Percentiles rank a stretch among this genome's conserved stretches.
Conservation (phyloP, 2,329 filamentous ascomycete genomes). For the Sarocladium brachiariae region DNA sequence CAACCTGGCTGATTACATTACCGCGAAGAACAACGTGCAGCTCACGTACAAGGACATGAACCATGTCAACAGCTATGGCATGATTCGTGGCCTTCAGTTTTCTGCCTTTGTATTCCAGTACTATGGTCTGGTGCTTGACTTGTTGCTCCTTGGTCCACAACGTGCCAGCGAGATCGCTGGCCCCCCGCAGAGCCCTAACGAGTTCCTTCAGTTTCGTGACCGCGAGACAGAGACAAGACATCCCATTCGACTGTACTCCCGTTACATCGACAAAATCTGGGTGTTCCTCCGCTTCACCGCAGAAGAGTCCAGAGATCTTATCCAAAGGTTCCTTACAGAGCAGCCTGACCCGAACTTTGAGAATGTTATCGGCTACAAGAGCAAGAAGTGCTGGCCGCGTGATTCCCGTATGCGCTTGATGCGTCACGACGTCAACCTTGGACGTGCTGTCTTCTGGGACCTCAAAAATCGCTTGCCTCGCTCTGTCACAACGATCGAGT, state of each 20-base stretch:
- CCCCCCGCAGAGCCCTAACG: slow-evolving; percentile 87
- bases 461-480: slow-evolving; percentile 92
- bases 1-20: slow-evolving; percentile 98
- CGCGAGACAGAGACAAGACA: slow-evolving; percentile 86
- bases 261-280: slow-evolving; percentile 98
- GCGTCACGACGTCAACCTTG: slow-evolving; percentile 97
- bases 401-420: slow-evolving; percentile 97
- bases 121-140: slow-evolving; percentile 91
- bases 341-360: slow-evolving; percentile 99
- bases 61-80: slow-evolving; percentile 95
- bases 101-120: slow-evolving; percentile 99
- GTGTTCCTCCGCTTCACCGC: slow-evolving; percentile 91
- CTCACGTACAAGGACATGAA: slow-evolving; percentile 99
- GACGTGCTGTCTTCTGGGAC: slow-evolving; percentile 97
- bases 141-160: slow-evolving; percentile 85
- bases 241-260: slow-evolving; percentile 93
- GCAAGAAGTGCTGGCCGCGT: slow-evolving; percentile 98
- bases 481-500: slow-evolving; percentile 94
- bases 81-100: slow-evolving; percentile 97
- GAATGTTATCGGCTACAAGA: slow-evolving; percentile 97
- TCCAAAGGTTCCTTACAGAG: slow-evolving; percentile 95
- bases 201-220: slow-evolving; percentile 95
- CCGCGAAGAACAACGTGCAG: slow-evolving; percentile 98
- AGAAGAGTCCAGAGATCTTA: slow-evolving; percentile 90
- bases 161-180: slow-evolving; percentile 97